These are phyloP conservation scores for Thraustochytrium sp. DNA, from an alignment of 352 stramenopile genomes.

Conservation along the genomic window DNA sequence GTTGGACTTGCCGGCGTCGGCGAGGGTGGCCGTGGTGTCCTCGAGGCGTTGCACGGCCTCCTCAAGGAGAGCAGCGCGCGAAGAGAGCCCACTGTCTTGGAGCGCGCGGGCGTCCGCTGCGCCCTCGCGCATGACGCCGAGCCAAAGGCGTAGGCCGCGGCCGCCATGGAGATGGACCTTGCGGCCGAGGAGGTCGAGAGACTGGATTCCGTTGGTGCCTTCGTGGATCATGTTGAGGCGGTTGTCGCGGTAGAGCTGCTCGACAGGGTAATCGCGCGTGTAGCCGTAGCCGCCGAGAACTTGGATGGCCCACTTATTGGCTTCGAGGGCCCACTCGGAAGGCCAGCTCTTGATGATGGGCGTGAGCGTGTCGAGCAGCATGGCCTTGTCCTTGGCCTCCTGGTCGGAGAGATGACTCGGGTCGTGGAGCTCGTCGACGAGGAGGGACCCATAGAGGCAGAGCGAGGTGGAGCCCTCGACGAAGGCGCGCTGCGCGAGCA, in stretches of 20 bases:
- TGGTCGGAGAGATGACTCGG: not conserved
- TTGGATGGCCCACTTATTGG: slow-evolving; percentile 50
- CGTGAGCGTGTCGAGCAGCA: slow-evolving; percentile 48
- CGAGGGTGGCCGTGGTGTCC: slow-evolving; percentile 24
- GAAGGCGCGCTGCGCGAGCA: slow-evolving; percentile 48
- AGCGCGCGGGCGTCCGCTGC: not conserved
- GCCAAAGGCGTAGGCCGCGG: not conserved
- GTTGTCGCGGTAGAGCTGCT: slow-evolving; percentile 50
- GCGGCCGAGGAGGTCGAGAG: slow-evolving; percentile 48
- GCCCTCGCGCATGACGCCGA: slow-evolving; percentile 1
- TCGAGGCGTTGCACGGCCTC: not conserved
- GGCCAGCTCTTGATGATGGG: slow-evolving; percentile 52
- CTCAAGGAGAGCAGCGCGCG: not conserved
- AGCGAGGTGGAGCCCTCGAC: slow-evolving; percentile 43
- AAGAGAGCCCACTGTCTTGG: not conserved
- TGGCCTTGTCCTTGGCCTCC: not conserved
- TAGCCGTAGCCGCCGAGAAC: slow-evolving; percentile 52
- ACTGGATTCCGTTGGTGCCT: slow-evolving; percentile 50
- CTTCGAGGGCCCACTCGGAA: slow-evolving; percentile 47
- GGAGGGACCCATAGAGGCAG: slow-evolving; percentile 27
- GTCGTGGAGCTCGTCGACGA: slow-evolving; percentile 40
- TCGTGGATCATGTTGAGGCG: slow-evolving; percentile 51
- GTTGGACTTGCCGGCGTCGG: not conserved
- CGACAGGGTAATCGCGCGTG: slow-evolving; percentile 50
- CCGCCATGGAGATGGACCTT: slow-evolving; percentile 44